Conservation (phyloP, 768 basidiomycete species). For the Naganishia vishniacii region DNA sequence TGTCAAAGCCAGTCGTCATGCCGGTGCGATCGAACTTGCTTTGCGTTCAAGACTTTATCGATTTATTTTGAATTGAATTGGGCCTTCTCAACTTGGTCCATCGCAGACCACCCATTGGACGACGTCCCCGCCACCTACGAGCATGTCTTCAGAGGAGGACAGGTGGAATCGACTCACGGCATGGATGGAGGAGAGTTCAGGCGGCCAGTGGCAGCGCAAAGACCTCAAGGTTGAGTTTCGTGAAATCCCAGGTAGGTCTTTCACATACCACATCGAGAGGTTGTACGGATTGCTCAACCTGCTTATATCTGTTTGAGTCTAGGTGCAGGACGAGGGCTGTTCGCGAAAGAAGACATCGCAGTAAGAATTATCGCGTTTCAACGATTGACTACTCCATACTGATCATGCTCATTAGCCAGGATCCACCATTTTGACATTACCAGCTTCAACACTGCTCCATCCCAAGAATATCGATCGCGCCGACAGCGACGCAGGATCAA, state of each 20-base stretch:
- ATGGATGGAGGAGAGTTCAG: slow-evolving; percentile 48
- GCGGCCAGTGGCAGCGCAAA: slow-evolving; percentile 35
- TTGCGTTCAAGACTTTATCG: background rate
- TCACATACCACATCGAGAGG: background rate
- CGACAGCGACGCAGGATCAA: background rate
- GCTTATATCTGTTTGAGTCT: background rate
- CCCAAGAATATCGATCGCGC: slow-evolving; percentile 56
- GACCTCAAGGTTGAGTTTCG: slow-evolving; percentile 56
- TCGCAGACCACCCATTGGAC: too few species aligned
- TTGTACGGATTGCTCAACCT: too few species aligned
- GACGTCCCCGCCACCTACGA: too few species aligned
- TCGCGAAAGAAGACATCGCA: slow-evolving; percentile 52
- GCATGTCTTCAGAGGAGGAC: slow-evolving; percentile 5
- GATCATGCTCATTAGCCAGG: slow-evolving; percentile 50
- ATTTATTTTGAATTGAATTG: too few species aligned
- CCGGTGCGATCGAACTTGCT: slow-evolving; percentile 4
- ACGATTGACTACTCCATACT: background rate
- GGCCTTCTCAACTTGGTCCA: too few species aligned
- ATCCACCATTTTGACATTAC: slow-evolving; percentile 63
- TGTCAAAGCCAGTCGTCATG: background rate
- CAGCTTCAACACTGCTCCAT: slow-evolving; percentile 67
- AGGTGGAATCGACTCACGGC: slow-evolving; percentile 29
- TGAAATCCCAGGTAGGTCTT: slow-evolving; percentile 53
- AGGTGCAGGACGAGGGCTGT: slow-evolving; percentile 70
- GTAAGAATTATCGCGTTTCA: slow-evolving; percentile 46